These are phyloP conservation scores for Chaetomium globosum DNA, from an alignment of 2,329 filamentous ascomycete species.

Conservation along the genomic window DNA sequence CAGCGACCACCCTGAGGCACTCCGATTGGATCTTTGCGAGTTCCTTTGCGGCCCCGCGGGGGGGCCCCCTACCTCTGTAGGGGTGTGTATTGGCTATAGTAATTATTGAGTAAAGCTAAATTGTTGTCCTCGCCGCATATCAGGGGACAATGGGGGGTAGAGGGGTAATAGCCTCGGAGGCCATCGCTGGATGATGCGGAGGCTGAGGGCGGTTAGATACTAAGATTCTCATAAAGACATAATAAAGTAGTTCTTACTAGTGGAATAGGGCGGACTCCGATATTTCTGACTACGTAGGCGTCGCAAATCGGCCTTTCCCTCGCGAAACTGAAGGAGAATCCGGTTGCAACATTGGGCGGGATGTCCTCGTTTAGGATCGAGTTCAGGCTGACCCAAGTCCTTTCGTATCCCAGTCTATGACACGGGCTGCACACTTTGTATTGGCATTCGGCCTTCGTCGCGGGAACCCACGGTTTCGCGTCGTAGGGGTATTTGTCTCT, in stretches of 20 bases:
- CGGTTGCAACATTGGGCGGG: conserved; percentile 52
- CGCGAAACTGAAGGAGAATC: conserved; percentile 55
- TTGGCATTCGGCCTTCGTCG: conserved; percentile 50
- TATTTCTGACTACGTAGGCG: conserved; percentile 44
- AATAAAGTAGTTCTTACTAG: conserved; percentile 39
- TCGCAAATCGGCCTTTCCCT: conserved; percentile 50
- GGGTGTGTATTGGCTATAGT: too few species aligned
- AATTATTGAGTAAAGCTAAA: too few species aligned
- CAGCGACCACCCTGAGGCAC: too few species aligned
- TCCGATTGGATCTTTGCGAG: too few species aligned
- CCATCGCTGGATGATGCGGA: conserved; percentile 18
- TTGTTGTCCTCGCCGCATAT: too few species aligned
- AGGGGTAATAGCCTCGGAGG: neutral
- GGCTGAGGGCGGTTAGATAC: conserved; percentile 29
- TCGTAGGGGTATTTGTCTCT: conserved; percentile 29
- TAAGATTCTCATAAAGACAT: too few species aligned
- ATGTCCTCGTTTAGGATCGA: conserved; percentile 55
- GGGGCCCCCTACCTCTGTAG: too few species aligned
- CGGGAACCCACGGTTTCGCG: conserved; percentile 34
- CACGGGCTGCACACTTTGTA: conserved; percentile 56
- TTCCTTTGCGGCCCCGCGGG: too few species aligned
- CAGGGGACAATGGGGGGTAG: too few species aligned
- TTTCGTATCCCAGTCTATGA: conserved; percentile 48
- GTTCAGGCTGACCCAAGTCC: conserved; percentile 54
- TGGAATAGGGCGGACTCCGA: conserved; percentile 47